phyloP scores from a whole-genome alignment of 2,329 filamentous ascomycete species.

The Neofusicoccum sp. region DNA sequence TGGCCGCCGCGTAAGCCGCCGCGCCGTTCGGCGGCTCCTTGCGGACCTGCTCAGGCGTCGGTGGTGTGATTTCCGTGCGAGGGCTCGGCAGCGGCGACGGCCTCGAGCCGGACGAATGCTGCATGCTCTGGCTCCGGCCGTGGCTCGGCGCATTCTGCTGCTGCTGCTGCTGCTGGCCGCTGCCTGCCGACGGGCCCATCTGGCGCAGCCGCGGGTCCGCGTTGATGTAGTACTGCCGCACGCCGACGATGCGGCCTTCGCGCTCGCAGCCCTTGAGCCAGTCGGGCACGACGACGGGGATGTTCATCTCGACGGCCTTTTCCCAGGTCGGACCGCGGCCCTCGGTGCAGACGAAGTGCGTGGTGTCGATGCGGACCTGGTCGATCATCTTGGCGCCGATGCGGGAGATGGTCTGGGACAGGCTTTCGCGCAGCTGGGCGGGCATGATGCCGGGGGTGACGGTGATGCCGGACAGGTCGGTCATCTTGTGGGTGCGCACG shows the following conservation, averaged over 20 bases:
- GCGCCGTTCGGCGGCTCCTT: conserved; percentile 24
- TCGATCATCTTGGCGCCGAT: conserved; percentile 93
- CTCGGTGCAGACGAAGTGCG: conserved; percentile 96
- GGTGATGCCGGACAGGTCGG: conserved; percentile 90
- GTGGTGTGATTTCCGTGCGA: conserved; percentile 51
- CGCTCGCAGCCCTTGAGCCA: conserved; percentile 97
- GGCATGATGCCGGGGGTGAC: conserved; percentile 88
- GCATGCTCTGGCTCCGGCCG: conserved; percentile 25
- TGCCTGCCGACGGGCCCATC: conserved; percentile 39
- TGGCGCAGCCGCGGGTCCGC: conserved; percentile 67
- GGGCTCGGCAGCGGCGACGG: conserved; percentile 41
- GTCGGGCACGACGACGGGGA: conserved; percentile 92
- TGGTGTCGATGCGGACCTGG: conserved; percentile 90
- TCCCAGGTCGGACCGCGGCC: conserved; percentile 89
- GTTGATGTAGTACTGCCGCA: conserved; percentile 93
- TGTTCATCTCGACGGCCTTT: conserved; percentile 95
- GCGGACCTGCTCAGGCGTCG: conserved; percentile 44
- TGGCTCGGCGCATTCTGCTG: conserved; percentile 22
- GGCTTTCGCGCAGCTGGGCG: conserved; percentile 65
- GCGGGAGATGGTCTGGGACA: conserved; percentile 73
- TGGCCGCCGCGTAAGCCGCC: conserved; percentile 22
- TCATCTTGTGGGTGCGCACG: conserved; percentile 97
- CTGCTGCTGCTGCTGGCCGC: conserved; percentile 26
- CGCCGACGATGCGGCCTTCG: conserved; percentile 87
- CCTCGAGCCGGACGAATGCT: conserved; percentile 14